phyloP scores from a whole-genome alignment of 148 eudicot genomes.

The Gaultheria prostrata region DNA sequence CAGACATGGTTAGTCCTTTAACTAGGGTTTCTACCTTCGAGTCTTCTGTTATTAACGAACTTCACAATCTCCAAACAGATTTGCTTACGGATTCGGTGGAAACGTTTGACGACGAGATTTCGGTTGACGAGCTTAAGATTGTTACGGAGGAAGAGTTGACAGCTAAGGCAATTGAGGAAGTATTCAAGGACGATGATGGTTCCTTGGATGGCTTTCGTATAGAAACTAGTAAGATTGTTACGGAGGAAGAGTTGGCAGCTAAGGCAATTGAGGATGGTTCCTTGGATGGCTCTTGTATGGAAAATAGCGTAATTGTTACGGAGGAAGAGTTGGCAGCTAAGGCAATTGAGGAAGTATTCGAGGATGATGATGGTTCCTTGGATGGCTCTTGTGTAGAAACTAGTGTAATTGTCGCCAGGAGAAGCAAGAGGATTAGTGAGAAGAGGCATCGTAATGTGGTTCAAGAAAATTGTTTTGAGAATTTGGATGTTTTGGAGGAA shows the following conservation, averaged over 20 bases:
- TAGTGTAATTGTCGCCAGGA: no score
- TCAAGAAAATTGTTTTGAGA: not conserved
- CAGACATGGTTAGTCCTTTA: conserved; percentile 2
- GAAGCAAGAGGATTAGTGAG: not conserved
- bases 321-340: not conserved
- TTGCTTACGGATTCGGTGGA: not conserved
- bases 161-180: not conserved
- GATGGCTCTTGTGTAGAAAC: not conserved
- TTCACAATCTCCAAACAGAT: not conserved
- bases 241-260: not conserved
- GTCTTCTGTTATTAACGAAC: not conserved
- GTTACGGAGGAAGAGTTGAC: not conserved
- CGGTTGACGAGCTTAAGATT: conserved; percentile 1
- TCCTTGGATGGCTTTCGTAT: no score
- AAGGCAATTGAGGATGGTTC: not conserved
- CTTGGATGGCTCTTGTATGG: not conserved
- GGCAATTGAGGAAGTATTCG: not conserved
- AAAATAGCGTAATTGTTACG: not conserved
- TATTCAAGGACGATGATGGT: conserved; percentile 7
- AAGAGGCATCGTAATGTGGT: not conserved
- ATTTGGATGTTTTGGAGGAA: not conserved
- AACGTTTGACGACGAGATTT: not conserved
- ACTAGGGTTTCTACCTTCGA: conserved; percentile 10
- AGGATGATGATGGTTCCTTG: not conserved
- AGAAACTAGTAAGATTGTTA: conserved; percentile 4